Percentiles rank a stretch among this genome's conserved stretches.
phyloP scores from a whole-genome alignment of 2,329 filamentous ascomycete genomes.

The Penicillium nordicum region DNA sequence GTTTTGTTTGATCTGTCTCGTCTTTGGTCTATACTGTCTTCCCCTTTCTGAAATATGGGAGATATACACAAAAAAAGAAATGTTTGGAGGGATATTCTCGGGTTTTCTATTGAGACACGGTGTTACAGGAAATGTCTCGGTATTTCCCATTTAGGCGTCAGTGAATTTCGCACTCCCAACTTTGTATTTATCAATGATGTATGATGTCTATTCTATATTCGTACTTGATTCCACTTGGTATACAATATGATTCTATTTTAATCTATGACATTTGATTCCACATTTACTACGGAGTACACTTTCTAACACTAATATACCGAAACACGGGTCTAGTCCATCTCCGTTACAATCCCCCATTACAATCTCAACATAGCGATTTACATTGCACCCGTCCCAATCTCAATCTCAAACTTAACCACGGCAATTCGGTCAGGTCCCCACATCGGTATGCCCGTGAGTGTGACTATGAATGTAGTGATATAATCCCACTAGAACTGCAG shows the following conservation, averaged over 20 bases:
- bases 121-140: not conserved
- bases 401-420: not conserved
- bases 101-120: not conserved
- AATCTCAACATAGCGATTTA: not conserved
- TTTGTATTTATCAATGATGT: not conserved
- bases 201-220: not conserved
- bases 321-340: not conserved
- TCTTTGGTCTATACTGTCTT: not conserved
- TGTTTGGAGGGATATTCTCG: not conserved
- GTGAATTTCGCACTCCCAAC: not conserved
- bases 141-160: not conserved
- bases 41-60: not conserved
- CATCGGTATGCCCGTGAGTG: conserved; percentile 1
- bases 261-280: not conserved
- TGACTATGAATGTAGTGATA: not conserved
- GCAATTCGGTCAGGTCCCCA: not conserved
- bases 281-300: not conserved
- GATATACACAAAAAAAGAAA: not conserved
- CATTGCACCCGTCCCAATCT: not conserved
- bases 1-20: not conserved
- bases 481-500: not conserved
- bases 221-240: not conserved
- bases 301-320: not conserved
- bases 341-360: not conserved
- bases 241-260: too few relatives aligned